A percentile compares a stretch with the other conserved stretches of the same genome.
Conservation (phyloP, 257 asterid genomes). For the Solanum tarapatanum region DNA sequence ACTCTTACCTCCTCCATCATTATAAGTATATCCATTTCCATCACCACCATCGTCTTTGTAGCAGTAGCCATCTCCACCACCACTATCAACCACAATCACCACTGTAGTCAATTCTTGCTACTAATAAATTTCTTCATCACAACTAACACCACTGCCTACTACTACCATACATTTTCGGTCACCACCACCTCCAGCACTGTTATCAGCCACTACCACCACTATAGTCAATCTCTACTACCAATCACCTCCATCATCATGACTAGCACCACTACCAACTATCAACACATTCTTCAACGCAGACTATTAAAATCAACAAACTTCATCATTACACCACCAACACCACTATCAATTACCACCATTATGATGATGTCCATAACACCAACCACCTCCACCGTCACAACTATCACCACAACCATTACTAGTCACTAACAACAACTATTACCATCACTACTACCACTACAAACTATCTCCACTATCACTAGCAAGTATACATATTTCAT, state of each 20-base stretch:
- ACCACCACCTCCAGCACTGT: not conserved
- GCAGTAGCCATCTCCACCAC: no score
- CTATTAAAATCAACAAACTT: not conserved
- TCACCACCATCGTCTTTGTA: no score
- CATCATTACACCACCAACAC: not conserved
- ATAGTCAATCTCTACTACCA: no score
- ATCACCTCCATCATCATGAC: not conserved
- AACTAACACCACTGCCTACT: not conserved
- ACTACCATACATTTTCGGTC: not conserved
- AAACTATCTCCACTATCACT: not conserved
- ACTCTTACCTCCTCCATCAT: no score
- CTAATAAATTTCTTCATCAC: no score
- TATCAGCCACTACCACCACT: no score
- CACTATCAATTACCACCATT: not conserved
- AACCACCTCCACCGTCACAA: not conserved
- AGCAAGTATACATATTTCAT: no score
- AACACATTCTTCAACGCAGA: not conserved
- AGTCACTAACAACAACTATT: not conserved
- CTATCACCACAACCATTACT: not conserved
- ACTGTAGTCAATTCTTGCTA: not conserved
- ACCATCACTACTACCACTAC: not conserved
- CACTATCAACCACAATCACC: not conserved
- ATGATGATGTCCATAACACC: not conserved
- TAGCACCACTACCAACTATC: not conserved
- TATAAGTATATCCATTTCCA: no score